These are phyloP conservation scores for Fusarium globosum DNA, from an alignment of 2,329 filamentous ascomycete genomes.

Conservation along the genomic window DNA sequence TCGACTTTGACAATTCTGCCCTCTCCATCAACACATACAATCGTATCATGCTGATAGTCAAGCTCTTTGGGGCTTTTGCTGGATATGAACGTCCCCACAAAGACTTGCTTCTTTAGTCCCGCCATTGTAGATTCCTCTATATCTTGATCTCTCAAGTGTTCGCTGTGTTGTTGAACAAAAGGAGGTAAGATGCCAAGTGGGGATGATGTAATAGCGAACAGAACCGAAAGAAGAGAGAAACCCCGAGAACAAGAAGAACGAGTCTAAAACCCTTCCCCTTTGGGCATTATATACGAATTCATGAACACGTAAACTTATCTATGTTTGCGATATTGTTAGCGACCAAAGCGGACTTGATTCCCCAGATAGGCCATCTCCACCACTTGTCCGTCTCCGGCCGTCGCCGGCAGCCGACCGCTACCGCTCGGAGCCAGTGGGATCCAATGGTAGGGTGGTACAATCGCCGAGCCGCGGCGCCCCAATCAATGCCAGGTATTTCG, in stretches of 20 bases:
- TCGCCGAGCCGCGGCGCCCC: not conserved
- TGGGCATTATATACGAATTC: slow-evolving; percentile 21
- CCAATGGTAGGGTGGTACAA: not conserved
- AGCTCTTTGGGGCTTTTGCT: slow-evolving; percentile 60
- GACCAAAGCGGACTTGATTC: slow-evolving; percentile 21
- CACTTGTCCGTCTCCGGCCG: slow-evolving; percentile 30
- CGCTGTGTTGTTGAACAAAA: not conserved
- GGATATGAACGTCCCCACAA: slow-evolving; percentile 67
- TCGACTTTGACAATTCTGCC: slow-evolving; percentile 65
- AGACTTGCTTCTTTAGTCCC: slow-evolving; percentile 56
- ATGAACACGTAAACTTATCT: slow-evolving; percentile 15
- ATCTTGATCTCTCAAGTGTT: not conserved
- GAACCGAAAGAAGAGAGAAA: not conserved
- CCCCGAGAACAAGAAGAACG: not conserved
- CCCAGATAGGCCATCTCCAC: slow-evolving; percentile 43
- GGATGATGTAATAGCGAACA: slow-evolving; percentile 10
- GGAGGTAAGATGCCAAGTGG: not conserved
- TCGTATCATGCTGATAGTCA: slow-evolving; percentile 62
- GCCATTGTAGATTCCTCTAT: slow-evolving; percentile 19
- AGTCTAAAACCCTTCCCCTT: not conserved
- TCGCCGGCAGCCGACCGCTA: slow-evolving; percentile 43
- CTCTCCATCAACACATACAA: slow-evolving; percentile 60
- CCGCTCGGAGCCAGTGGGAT: not conserved
- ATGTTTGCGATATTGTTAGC: slow-evolving; percentile 11
- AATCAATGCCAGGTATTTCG: not conserved